Conservation (phyloP, 2,329 filamentous ascomycete genomes). For the Botrytis fabae region DNA sequence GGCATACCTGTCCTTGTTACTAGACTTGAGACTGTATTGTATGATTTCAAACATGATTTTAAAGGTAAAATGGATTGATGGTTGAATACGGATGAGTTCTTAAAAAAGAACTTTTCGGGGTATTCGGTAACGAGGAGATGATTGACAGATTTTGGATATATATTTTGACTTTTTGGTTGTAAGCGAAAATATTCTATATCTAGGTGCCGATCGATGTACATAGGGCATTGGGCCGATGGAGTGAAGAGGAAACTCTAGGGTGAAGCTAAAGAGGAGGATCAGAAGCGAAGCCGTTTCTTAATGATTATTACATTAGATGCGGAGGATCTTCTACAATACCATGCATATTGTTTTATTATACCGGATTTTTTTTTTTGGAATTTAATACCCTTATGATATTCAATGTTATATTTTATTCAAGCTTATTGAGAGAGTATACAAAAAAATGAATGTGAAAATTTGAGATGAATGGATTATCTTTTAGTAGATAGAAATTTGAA, state of each 20-base stretch:
- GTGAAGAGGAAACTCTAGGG: background rate
- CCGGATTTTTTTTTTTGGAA: background rate
- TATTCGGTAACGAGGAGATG: background rate
- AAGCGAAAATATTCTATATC: slow-evolving; percentile 3
- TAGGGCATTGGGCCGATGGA: background rate
- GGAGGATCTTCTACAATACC: background rate
- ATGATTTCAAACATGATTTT: slow-evolving; percentile 21
- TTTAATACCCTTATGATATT: background rate
- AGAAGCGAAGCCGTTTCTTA: background rate
- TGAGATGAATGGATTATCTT: background rate
- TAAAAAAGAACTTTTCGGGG: background rate
- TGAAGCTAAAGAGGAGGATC: background rate
- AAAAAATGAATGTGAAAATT: background rate
- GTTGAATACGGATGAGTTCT: background rate
- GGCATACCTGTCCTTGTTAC: slow-evolving; percentile 18
- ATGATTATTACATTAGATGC: background rate
- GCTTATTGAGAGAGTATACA: background rate
- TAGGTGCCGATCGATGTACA: slow-evolving; percentile 5
- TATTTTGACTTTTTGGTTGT: background rate
- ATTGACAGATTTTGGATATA: background rate
- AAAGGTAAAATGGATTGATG: slow-evolving; percentile 16
- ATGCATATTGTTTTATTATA: background rate
- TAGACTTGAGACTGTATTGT: slow-evolving; percentile 19
- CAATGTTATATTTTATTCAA: background rate
- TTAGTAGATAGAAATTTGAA: background rate